Percentiles rank a stretch among this genome's conserved stretches.
Evolutionary conservation across 495 filamentous ascomycete species (phyloP).

Genomic region (Talaromyces proteolyticus): DNA sequence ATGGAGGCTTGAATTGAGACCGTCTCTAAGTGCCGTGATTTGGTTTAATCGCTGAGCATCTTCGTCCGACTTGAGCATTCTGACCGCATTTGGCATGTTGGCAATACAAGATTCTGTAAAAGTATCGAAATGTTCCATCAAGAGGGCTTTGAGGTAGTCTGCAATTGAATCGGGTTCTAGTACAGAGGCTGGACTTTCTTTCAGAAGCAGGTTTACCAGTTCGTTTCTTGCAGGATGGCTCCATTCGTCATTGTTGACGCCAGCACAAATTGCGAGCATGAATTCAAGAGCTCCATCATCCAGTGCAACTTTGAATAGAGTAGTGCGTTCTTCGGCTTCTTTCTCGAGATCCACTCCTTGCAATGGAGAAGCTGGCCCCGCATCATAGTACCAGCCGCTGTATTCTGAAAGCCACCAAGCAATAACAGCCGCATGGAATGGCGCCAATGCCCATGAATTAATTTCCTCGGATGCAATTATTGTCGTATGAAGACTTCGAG

Average conservation of each 20-base stretch:
- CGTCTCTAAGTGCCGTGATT: slow-evolving; percentile 43
- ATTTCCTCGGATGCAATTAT: slow-evolving; percentile 59
- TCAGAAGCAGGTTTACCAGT: slow-evolving; percentile 69
- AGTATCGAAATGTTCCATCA: slow-evolving; percentile 76
- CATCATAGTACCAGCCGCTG: slow-evolving; percentile 80
- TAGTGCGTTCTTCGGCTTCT: slow-evolving; percentile 63
- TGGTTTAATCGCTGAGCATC: slow-evolving; percentile 78
- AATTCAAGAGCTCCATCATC: slow-evolving; percentile 92
- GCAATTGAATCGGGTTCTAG: slow-evolving; percentile 57
- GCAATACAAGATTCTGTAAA: slow-evolving; percentile 89
- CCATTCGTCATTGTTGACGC: slow-evolving; percentile 70
- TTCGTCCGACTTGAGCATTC: slow-evolving; percentile 80
- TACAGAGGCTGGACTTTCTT: slow-evolving; percentile 62
- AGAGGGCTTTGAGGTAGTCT: slow-evolving; percentile 53
- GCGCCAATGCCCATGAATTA: slow-evolving; percentile 60
- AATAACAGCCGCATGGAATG: slow-evolving; percentile 68
- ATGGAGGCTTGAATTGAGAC: slow-evolving; percentile 37
- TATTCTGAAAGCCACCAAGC: slow-evolving; percentile 89
- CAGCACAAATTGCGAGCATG: slow-evolving; percentile 74
- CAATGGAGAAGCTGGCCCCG: slow-evolving; percentile 45
- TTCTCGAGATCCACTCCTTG: slow-evolving; percentile 52
- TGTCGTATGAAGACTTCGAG: slow-evolving; percentile 60
- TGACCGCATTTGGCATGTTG: slow-evolving; percentile 88
- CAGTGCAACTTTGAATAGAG: slow-evolving; percentile 67
- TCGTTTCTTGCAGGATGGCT: slow-evolving; percentile 71